Conservation (phyloP, 2,329 filamentous ascomycete species). For the Cucurbitaria berberidis region DNA sequence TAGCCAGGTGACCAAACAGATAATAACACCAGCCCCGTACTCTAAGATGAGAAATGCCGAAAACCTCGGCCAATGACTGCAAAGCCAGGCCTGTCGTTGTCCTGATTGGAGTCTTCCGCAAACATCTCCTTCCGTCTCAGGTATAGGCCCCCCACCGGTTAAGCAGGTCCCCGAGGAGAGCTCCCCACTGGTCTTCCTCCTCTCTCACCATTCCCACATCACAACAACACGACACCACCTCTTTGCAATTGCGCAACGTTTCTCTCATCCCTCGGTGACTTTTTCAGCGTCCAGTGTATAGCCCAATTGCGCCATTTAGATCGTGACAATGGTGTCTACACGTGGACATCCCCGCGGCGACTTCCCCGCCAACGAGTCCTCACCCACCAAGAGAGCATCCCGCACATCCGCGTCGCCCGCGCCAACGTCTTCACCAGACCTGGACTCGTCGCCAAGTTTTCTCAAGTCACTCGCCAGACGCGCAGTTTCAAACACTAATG, state of each 20-base stretch:
- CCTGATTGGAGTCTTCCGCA: neutral
- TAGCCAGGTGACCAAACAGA: neutral
- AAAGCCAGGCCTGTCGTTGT: no score
- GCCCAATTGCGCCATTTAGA: neutral
- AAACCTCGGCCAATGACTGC: neutral
- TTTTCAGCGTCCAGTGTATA: neutral
- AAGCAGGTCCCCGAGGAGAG: neutral
- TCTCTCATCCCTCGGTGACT: neutral
- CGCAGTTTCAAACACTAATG: slow-evolving; percentile 28
- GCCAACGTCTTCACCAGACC: slow-evolving; percentile 27
- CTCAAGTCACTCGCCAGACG: slow-evolving; percentile 30
- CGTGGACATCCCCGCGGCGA: slow-evolving; percentile 45
- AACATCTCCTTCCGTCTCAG: neutral
- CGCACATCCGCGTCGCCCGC: slow-evolving; percentile 42
- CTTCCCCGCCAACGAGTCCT: slow-evolving; percentile 45
- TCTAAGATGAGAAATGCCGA: neutral
- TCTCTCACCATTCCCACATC: neutral
- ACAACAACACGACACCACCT: neutral
- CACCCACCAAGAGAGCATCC: slow-evolving; percentile 45
- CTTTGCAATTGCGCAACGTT: neutral
- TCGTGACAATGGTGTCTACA: slow-evolving; percentile 47
- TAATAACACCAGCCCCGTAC: neutral
- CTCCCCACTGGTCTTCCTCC: neutral
- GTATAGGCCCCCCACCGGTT: neutral
- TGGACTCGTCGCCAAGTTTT: slow-evolving; percentile 24